Base-by-base conservation (phyloP, 768 basidiomycete genomes). In the Fomitopsis pulvina region DNA sequence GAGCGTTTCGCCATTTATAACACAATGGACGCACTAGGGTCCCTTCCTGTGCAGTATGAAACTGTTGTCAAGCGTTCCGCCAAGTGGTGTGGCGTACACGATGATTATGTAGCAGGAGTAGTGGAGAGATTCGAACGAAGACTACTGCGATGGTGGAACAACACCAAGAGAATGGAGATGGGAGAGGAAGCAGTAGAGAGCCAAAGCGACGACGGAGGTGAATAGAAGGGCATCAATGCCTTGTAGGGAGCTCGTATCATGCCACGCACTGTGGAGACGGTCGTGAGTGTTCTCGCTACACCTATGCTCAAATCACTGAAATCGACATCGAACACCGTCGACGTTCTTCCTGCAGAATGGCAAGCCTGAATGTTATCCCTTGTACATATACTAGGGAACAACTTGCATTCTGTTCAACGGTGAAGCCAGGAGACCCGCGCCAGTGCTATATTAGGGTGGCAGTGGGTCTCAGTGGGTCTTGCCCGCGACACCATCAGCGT, bases 111-210 rank as follows among this genome's bases (percentile, higher is more conserved):
- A 39, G 64, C 71, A 2, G 65, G 62, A 9, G 72, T 86, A 14
- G 71, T 90, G 25, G 84, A 85, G 63, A 65, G 68, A 45, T 82
- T 80, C 48, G 92, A 93, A 66, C 69, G 79, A 52, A 69, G 87
- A 44, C 52, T 92, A 29, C 58, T 68, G 55, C 67, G 73, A 47
- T 78, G 80, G 77, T 73, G 72, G 74, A 65, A 62, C 50, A 47
- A 30, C 38, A 38, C 45, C 55, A 50, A 51, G 50, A 56, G 54
- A 57, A 52, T 48, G 38, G 51, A 55, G 21, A 32, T 44, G 16
- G 47, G 12, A 16, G 47, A 41, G 11, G 8, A 21, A 16, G 7
- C 21, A 26, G 41, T 12, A 21, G 34, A 37, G 30, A 32, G 30
- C 34, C 34, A 37, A 18, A 25, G 32, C n/a, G 47, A 24, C 3